phyloP scores from a whole-genome alignment of 805 yeast genomes.

The Metschnikowia cubensis region DNA sequence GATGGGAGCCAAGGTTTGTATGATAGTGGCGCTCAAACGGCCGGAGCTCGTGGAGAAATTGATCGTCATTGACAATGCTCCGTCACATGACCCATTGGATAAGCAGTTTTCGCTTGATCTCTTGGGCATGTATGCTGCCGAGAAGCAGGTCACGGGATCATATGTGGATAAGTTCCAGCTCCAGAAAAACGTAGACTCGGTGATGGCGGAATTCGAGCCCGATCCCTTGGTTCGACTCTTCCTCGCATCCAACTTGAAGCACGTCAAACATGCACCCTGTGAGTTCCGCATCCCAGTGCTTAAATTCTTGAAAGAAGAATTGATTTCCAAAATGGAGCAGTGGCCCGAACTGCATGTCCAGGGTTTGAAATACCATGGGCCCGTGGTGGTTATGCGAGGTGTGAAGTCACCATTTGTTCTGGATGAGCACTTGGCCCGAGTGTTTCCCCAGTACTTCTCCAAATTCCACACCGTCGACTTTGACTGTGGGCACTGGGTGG shows the following conservation, averaged over 20 bases:
- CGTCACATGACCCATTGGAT: constrained; percentile 35
- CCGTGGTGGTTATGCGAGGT: constrained; percentile 45
- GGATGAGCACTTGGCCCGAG: constrained; percentile 20
- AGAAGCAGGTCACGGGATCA: constrained; percentile 13
- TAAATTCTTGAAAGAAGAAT: constrained; percentile 13
- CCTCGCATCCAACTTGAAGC: constrained; percentile 34
- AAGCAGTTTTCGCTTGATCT: constrained; percentile 32
- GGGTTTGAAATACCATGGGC: constrained; percentile 24
- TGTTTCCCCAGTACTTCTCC: constrained; percentile 27
- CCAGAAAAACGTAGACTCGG: constrained; percentile 17
- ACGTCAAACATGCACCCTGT: constrained; percentile 2
- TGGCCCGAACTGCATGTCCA: constrained; percentile 13
- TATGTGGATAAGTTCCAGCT: constrained; percentile 1
- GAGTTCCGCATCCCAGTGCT: constrained; percentile 16
- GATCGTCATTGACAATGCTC: constrained; percentile 49
- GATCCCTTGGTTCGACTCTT: constrained; percentile 31
- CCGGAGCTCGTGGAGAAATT: constrained; percentile 40
- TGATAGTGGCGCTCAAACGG: constrained; percentile 39
- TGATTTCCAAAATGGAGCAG: constrained; percentile 10
- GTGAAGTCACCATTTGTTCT: constrained; percentile 39
- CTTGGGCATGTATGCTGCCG: constrained; percentile 38
- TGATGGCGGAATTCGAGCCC: constrained; percentile 23
- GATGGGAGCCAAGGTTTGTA: constrained; percentile 58
- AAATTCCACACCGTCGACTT: constrained; percentile 17
- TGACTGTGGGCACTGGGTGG: constrained; percentile 38